Percentiles rank a stretch among this genome's conserved stretches.
Evolutionary conservation across 2,329 filamentous ascomycete genomes (phyloP).

Genomic region (Colletotrichum orbiculare): DNA sequence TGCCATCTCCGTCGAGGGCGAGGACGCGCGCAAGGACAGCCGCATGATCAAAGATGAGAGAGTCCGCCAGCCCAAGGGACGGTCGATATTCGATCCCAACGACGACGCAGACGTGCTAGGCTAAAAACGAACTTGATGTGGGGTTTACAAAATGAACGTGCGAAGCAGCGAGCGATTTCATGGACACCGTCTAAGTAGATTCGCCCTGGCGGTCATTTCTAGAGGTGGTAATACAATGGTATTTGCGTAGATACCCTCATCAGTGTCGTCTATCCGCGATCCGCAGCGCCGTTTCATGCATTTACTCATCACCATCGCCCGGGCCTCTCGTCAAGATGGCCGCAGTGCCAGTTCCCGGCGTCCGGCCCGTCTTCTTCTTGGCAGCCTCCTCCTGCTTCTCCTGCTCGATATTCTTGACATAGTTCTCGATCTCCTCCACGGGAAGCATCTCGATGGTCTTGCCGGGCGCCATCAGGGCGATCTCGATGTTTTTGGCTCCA

Average conservation of each 20-base stretch:
- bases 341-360: constrained; percentile 75
- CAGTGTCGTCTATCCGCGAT: constrained; percentile 34
- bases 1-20: constrained; percentile 87
- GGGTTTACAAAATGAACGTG: constrained; percentile 10
- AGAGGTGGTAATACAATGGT: constrained; percentile 52
- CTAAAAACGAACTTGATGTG: constrained; percentile 53
- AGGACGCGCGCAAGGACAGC: constrained; percentile 86
- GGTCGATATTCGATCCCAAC: constrained; percentile 81
- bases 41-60: constrained; percentile 95
- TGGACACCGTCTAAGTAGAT: constrained; percentile 32
- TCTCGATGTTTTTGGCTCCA: constrained; percentile 99
- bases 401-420: constrained; percentile 98
- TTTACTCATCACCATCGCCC: constrained; percentile 46
- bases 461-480: constrained; percentile 95
- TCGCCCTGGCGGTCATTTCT: constrained; percentile 41
- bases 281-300: constrained; percentile 32
- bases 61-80: constrained; percentile 65
- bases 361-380: constrained; percentile 90
- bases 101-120: constrained; percentile 81
- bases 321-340: constrained; percentile 77
- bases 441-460: constrained; percentile 93
- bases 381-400: constrained; percentile 99
- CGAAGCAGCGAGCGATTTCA: constrained; percentile 33
- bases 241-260: constrained; percentile 39
- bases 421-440: constrained; percentile 94